A percentile compares a stretch with the other conserved stretches of the same genome.
Evolutionary conservation across 495 filamentous ascomycete genomes (phyloP).

Genomic region (Podospora pseudocomata): DNA sequence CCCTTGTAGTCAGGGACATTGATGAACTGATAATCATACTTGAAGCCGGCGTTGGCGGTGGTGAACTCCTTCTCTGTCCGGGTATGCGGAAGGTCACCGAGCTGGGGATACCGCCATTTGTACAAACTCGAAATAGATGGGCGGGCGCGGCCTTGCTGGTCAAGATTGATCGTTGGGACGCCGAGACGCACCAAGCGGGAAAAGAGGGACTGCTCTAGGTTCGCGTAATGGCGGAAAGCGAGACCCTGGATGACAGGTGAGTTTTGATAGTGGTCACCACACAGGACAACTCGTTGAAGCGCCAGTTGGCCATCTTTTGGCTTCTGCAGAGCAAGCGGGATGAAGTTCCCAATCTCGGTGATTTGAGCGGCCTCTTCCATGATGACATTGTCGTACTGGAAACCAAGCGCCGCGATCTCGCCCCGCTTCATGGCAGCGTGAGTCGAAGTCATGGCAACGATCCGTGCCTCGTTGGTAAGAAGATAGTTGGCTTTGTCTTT

Average conservation of each 20-base stretch:
- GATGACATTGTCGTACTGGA: conserved; percentile 95
- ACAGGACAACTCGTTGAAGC: conserved; percentile 84
- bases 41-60: conserved; percentile 85
- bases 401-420: conserved; percentile 86
- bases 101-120: conserved; percentile 83
- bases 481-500: conserved; percentile 95
- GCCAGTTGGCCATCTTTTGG: conserved; percentile 67
- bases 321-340: conserved; percentile 85
- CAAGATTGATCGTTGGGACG: conserved; percentile 82
- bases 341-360: conserved; percentile 96
- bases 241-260: conserved; percentile 93
- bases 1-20: conserved; percentile 93
- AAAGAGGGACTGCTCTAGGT: conserved; percentile 93
- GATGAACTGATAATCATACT: conserved; percentile 95
- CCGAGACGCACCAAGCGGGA: conserved; percentile 84
- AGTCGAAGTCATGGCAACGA: conserved; percentile 97
- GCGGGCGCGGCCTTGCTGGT: conserved; percentile 86
- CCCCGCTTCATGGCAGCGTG: conserved; percentile 96
- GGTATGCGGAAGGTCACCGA: conserved; percentile 76
- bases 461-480: conserved; percentile 87
- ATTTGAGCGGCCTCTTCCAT: conserved; percentile 99
- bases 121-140: conserved; percentile 86
- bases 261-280: conserved; percentile 95
- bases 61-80: conserved; percentile 66
- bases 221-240: conserved; percentile 93